Conservation (phyloP, 2,329 filamentous ascomycete genomes). For the Zelopaecilomyces penicillatus region DNA sequence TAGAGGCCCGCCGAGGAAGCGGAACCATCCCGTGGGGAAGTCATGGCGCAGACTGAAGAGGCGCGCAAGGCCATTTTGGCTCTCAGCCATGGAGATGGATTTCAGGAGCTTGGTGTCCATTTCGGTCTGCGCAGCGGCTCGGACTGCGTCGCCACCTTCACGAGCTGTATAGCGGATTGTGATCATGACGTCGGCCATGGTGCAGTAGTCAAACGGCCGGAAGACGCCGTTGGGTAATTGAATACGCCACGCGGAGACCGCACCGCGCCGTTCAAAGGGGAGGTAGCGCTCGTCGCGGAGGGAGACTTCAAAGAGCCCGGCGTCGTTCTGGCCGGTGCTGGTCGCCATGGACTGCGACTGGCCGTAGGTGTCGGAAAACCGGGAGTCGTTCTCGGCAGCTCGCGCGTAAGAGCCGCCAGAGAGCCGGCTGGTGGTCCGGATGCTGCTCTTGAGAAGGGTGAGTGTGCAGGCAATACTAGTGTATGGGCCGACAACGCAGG, state of each 20-base stretch:
- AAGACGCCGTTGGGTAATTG: slow-evolving; percentile 15
- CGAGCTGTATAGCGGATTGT: slow-evolving; percentile 25
- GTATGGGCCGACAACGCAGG: slow-evolving; percentile 10
- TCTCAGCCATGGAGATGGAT: no score
- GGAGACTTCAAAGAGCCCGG: slow-evolving; percentile 25
- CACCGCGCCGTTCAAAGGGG: slow-evolving; percentile 31
- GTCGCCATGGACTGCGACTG: slow-evolving; percentile 8
- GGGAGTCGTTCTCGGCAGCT: neutral
- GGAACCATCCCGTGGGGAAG: no score
- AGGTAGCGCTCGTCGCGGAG: slow-evolving; percentile 22
- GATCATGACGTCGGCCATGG: slow-evolving; percentile 26
- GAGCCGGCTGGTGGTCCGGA: neutral
- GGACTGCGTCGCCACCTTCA: slow-evolving; percentile 16
- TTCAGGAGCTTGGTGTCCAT: no score
- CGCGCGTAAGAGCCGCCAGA: neutral
- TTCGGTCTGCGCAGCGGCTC: no score
- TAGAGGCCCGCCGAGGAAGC: no score
- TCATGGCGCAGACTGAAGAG: no score
- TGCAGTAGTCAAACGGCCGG: slow-evolving; percentile 23
- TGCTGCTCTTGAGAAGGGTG: neutral
- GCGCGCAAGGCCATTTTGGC: no score
- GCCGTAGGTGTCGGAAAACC: slow-evolving; percentile 1
- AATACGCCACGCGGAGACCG: slow-evolving; percentile 22
- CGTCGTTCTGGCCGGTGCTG: slow-evolving; percentile 15
- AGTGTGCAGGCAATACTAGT: neutral